A percentile compares a stretch with the other conserved stretches of the same genome.
phyloP scores from a whole-genome alignment of 768 basidiomycete species.

The Boletus pseudo-olivaceus region DNA sequence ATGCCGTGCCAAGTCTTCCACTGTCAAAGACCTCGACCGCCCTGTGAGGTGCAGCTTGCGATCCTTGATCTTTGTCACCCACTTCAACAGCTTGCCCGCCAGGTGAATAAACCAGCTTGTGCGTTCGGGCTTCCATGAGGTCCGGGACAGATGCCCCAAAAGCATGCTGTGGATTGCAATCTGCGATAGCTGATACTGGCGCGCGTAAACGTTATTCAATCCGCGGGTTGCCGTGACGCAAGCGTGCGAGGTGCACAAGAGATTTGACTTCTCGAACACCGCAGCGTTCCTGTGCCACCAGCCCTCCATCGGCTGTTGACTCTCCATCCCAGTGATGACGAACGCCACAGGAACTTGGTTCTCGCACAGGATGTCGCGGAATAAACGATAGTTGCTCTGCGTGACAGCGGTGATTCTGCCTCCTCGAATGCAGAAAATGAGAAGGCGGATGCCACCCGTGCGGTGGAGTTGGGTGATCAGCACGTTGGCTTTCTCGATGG shows the following conservation, averaged over 20 bases:
- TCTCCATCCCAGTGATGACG: constrained; percentile 32
- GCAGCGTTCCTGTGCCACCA: constrained; percentile 33
- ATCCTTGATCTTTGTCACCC: constrained; percentile 11
- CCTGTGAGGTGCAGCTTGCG: not conserved
- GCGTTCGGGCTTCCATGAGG: constrained; percentile 21
- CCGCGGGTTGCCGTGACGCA: constrained; percentile 38
- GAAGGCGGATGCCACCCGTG: constrained; percentile 26
- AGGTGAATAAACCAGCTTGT: constrained; percentile 21
- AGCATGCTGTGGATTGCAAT: constrained; percentile 21
- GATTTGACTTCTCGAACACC: constrained; percentile 21
- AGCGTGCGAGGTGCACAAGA: constrained; percentile 30
- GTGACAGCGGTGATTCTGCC: constrained; percentile 26
- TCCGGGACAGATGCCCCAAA: constrained; percentile 11
- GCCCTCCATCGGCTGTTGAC: constrained; percentile 26
- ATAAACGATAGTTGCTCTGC: constrained; percentile 27
- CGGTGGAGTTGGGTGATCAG: constrained; percentile 31
- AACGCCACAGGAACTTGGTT: constrained; percentile 30
- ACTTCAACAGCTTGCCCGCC: constrained; percentile 19
- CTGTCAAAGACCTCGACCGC: constrained; percentile 5
- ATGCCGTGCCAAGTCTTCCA: constrained; percentile 12
- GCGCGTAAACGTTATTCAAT: constrained; percentile 14
- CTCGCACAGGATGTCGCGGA: constrained; percentile 27
- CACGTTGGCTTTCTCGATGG: constrained; percentile 27
- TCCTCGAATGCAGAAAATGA: constrained; percentile 33
- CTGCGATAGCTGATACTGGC: constrained; percentile 33